Evolutionary conservation across 1,139 yeast genomes (phyloP).

Genomic region (Taphrina sp.): DNA sequence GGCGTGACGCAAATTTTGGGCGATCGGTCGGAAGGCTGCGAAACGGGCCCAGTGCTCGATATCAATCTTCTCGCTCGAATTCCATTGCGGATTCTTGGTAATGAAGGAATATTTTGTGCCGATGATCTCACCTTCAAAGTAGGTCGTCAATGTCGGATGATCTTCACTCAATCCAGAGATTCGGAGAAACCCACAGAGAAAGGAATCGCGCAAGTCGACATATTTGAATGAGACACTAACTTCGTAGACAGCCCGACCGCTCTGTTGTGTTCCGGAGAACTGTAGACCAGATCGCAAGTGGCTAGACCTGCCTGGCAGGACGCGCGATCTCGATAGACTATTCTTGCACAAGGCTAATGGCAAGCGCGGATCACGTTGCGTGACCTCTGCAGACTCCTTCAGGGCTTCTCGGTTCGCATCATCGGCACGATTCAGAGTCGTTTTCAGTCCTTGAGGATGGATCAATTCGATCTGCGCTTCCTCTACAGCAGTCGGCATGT

Average conservation of each 20-base stretch:
- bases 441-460: constrained; percentile 6
- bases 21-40: constrained; percentile 55
- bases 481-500: constrained; percentile 24
- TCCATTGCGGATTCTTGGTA: constrained; percentile 57
- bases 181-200: constrained; percentile 72
- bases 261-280: constrained; percentile 69
- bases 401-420: constrained; percentile 5
- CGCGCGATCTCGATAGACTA: constrained; percentile 12
- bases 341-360: constrained; percentile 1
- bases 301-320: constrained; percentile 36
- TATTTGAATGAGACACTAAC: constrained; percentile 70
- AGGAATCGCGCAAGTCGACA: constrained; percentile 61
- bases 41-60: constrained; percentile 84
- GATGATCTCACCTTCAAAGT: constrained; percentile 81
- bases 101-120: constrained; percentile 56
- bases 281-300: constrained; percentile 60
- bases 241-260: constrained; percentile 65
- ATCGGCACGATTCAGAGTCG: constrained; percentile 11
- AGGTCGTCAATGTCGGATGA: constrained; percentile 77
- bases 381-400: not conserved
- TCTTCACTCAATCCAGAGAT: constrained; percentile 76
- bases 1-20: constrained; percentile 31
- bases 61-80: constrained; percentile 65
- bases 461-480: constrained; percentile 6
- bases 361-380: not conserved